Evolutionary conservation across 2,329 filamentous ascomycete species (phyloP), one percentile per base, ranked within the genome.

Genomic region (Coniochaeta prunicola): DNA sequence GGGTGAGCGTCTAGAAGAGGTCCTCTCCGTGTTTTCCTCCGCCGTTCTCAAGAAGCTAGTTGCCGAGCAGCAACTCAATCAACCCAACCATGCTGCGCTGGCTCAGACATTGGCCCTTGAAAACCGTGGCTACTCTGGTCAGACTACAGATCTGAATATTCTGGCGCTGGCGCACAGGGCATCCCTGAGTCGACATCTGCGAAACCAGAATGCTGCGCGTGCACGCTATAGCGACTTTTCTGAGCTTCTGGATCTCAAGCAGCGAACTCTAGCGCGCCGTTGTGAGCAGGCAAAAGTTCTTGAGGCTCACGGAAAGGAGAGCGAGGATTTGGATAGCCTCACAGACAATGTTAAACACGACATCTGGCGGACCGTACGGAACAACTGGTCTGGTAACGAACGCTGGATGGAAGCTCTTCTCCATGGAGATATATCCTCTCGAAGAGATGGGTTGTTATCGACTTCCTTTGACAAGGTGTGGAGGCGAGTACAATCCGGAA

Each of bases 1-100:
- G 64, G 93, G 93, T 6, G 92, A 96, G 58, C 87, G 91, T 63
- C 84, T 97, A 58, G 92, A 92, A 69, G 94, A 99, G 69, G 76
- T 96, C 1, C 79, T 97, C 30, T 85, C 91, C 3, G 80, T 85
- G 0, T 96, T 99, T 67, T 97, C 93, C 1, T 90, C 89, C 15
- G 83, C 86, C 0, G 92, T 96, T 0, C 72, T 97, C 62, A 89
- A 89, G 68, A 91, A 88, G 67, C 73, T 83, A 0, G 73, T 89
- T 1, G 76, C 79, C 0, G 74, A 70, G 45, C 59, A 64, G 19
- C 64, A 65, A 30, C 59, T 63, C 45, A 65, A 68, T 31, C 56
- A 59, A 21, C 56, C 56, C 12, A 64, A 70, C n/a, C 69, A 77
- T 57, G 75, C 77, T 42, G 78, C 81, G 10, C 67, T 82, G 9